Base-by-base conservation (phyloP, 1,139 yeast genomes). In the Ogataea hybrid region DNA sequence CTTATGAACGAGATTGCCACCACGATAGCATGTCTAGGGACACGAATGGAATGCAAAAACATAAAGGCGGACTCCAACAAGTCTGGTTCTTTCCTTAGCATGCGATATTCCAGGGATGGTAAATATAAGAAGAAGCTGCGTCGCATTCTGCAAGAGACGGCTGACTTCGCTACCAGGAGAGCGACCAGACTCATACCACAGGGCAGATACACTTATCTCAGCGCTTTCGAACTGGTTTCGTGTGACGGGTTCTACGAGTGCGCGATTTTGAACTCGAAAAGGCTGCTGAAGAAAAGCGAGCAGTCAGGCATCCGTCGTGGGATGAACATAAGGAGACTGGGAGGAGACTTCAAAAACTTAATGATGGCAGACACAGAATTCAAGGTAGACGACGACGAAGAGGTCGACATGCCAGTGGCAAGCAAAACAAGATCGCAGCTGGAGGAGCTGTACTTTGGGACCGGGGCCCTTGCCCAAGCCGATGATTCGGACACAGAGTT, bases 231-330 rank as follows among this genome's bases (percentile, higher is more conserved):
- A 20, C 41, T 48, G 7, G 33, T 57, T 5, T 28, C 51, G 4
- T 36, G 55, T 27, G 65, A 61, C 43, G 65, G 65, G 1, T 62
- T 49, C 41, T 62, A 56, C 41, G 56, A 54, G 33, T 35, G 55
- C 6, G 27, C 25, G 12, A 57, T 61, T 6, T 31, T 59, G 25
- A 51, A 55, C 22, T 57, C 63, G 11, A 43, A 39, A 32, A 53
- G 47, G 31, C 36, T 49, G n/a, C 39, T 48, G 16, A 31, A 32
- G 6, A 38, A 39, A 32, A 17, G 37, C 6, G 31, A 11, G 14
- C 29, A 17, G 5, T 27, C 32, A 7, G 35, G 40, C 4, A 8
- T 30, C 11, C 2, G 15, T 6, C 25, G 32, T 7, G 30, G n/a
- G 1, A 21, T 33, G 4, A 45, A 15, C 6, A 37, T 42, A 5